Base-by-base conservation (phyloP, 495 filamentous ascomycete species). In the Penicillium steckii region DNA sequence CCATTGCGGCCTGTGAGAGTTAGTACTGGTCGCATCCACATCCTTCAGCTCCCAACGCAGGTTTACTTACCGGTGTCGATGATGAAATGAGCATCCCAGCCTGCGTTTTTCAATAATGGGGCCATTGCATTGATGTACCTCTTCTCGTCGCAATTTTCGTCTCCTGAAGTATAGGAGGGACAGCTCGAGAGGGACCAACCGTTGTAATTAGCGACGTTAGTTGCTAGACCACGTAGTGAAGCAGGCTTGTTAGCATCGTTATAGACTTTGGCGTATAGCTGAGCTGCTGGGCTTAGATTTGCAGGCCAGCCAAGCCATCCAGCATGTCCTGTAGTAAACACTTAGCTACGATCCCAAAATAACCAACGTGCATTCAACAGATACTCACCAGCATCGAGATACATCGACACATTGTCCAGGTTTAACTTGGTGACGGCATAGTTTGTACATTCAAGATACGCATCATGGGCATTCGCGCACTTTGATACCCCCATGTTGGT, bases 231-330 rank as follows among this genome's bases (percentile, higher is more conserved):
- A 56, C 88, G 83, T 55, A 92, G 70, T 50, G 84, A 72, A 46
- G 76, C 75, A 32, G 89, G 89, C 23, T 70, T 77, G 24, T 82
- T 80, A 15, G 86, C 87, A 44, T 73, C 67, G 61, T 80, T 86
- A 75, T 85, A 91, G 26, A 87, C 80, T 50, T 77, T 63, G 56
- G 80, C 86, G 56, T 83, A 87, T 57, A 88, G 78, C 62, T 82
- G 65, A 17, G 88, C 89, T 18, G 85, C 88, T 45, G 86, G 85
- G 55, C 76, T 62, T 56, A 91, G 79, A 75, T 94, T 92, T 51
- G 82, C 86, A 40, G 83, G 72, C 89, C 89, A 94, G 57, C 89
- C 89, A 50, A 91, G 79, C 89, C 88, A 94, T 57, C 89, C 89
- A 26, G 70, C 70, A 33, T 76, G 72, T 46, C 72, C 71, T 73